Percentiles rank a stretch among this genome's conserved stretches.
Conservation (phyloP, 306 rosid genomes). For the Ormosia semicastrata region DNA sequence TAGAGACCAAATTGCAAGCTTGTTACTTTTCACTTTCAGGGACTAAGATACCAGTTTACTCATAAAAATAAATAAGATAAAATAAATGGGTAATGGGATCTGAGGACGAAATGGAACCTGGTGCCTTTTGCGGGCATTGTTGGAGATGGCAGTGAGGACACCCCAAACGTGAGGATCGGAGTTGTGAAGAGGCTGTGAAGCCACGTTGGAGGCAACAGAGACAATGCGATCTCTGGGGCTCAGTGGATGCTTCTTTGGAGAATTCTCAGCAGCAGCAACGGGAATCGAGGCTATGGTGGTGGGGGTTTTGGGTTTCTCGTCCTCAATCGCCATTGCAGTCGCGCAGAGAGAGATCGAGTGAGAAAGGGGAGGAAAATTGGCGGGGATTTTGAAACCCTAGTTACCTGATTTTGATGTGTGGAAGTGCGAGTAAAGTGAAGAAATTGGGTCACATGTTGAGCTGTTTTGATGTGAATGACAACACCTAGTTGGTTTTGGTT, state of each 20-base stretch:
- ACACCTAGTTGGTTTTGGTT: too few species aligned
- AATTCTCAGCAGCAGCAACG: neutral
- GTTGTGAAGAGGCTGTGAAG: slow-evolving; percentile 70
- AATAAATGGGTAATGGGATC: too few species aligned
- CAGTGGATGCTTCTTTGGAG: neutral
- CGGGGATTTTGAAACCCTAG: slow-evolving; percentile 68
- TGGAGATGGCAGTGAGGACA: slow-evolving; percentile 89
- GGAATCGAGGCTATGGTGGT: too few species aligned
- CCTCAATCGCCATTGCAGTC: slow-evolving; percentile 34
- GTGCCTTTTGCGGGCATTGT: slow-evolving; percentile 73
- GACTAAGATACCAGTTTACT: too few species aligned
- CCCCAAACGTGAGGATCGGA: slow-evolving; percentile 80
- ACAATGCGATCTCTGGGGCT: slow-evolving; percentile 48
- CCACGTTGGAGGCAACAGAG: slow-evolving; percentile 65
- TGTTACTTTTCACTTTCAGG: neutral
- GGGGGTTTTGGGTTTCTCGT: neutral
- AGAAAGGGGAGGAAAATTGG: slow-evolving; percentile 7
- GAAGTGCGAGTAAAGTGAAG: too few species aligned
- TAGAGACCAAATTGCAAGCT: neutral
- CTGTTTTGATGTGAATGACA: too few species aligned
- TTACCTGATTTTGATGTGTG: neutral
- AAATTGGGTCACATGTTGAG: too few species aligned
- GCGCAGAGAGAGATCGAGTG: neutral
- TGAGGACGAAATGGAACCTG: slow-evolving; percentile 37
- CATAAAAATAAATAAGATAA: too few species aligned